Evolutionary conservation across 176 grass and related monocot species (phyloP), one percentile per base, ranked within the genome.

Genomic region (Avena sativa): DNA sequence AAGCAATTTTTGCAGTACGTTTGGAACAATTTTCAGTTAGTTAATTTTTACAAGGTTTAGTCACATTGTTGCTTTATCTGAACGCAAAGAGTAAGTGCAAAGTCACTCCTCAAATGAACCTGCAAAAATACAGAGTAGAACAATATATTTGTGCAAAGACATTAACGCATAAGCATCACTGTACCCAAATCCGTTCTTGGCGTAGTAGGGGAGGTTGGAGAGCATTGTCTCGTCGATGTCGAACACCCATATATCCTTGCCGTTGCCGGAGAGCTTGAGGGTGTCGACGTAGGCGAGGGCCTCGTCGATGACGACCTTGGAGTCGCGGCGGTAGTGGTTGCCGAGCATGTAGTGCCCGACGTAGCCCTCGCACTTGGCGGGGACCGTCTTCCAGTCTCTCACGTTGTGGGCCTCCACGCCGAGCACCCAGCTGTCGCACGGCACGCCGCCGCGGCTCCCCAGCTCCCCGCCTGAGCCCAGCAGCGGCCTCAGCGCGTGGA

Each of bases 211-310:
- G 19, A 92, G 60, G 64, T 91, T 95, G 71, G 91, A 93, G 46
- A 95, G 91, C 0, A 77, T 69, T 4, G 91, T 92, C 80, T 95
- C 91, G 65, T 95, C 93, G 64, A 93, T 51, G 80, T 95, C 93
- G 21, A 95, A 93, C 7, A 95, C 65, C 90, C 90, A 93, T 0
- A 81, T 74, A 76, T 95, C 93, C 71, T 79, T 95, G 69, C 88
- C 91, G 28, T 93, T 50, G 56, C 74, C 83, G 32, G 47, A 63
- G 50, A 93, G 71, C 49, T 66, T 44, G 17, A 93, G 73, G 9
- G 14, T 14, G 4, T 78, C 19, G 61, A 86, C 76, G 83, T 93
- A 91, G 21, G 86, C 76, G 83, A 91, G 4, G 19, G 91, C 89
- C 80, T 93, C 86, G 80, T 76, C 70, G 30, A 82, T 28, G n/a